A percentile compares a stretch with the other conserved stretches of the same genome.
phyloP scores from a whole-genome alignment of 192 early-diverging fungal species.

The Thoreauomyces humboldtii region DNA sequence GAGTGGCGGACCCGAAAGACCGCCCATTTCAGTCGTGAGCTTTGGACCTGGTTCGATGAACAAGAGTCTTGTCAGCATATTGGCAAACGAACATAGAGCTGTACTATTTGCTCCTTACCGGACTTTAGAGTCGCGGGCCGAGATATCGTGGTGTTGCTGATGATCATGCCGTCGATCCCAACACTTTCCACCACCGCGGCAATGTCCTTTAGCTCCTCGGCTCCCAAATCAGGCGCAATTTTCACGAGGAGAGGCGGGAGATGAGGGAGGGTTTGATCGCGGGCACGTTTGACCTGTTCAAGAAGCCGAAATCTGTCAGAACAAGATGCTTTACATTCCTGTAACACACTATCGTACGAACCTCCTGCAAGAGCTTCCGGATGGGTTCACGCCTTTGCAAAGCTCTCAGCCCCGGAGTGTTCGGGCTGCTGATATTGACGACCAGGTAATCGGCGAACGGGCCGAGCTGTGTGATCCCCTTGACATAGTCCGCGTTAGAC shows the following conservation, averaged over 20 bases:
- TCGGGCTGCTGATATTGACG: slow-evolving; percentile 86
- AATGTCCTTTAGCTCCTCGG: slow-evolving; percentile 74
- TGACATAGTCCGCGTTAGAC: slow-evolving; percentile 76
- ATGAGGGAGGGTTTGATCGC: slow-evolving; percentile 32
- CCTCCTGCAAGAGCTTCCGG: slow-evolving; percentile 65
- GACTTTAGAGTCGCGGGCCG: slow-evolving; percentile 61
- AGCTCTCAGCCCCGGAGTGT: slow-evolving; percentile 77
- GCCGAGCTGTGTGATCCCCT: slow-evolving; percentile 70
- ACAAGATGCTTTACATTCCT: too few relatives aligned
- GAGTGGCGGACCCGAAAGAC: slow-evolving; percentile 78
- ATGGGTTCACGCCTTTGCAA: slow-evolving; percentile 71
- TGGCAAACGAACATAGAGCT: too few relatives aligned
- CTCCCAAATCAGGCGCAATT: slow-evolving; percentile 82
- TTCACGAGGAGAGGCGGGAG: slow-evolving; percentile 81
- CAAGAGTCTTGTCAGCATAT: too few relatives aligned
- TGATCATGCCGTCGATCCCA: slow-evolving; percentile 81
- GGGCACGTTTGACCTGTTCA: slow-evolving; percentile 8
- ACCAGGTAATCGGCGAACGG: slow-evolving; percentile 85
- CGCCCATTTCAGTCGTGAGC: slow-evolving; percentile 64
- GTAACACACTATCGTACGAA: slow-evolving; percentile 39
- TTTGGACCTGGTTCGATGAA: background rate
- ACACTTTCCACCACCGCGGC: slow-evolving; percentile 69
- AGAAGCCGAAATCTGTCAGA: too few relatives aligned
- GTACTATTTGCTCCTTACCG: too few relatives aligned
- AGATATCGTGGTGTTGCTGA: slow-evolving; percentile 83